These are phyloP conservation scores for Larix sibirica DNA, from an alignment of 83 land plant genomes.

Conservation along the genomic window DNA sequence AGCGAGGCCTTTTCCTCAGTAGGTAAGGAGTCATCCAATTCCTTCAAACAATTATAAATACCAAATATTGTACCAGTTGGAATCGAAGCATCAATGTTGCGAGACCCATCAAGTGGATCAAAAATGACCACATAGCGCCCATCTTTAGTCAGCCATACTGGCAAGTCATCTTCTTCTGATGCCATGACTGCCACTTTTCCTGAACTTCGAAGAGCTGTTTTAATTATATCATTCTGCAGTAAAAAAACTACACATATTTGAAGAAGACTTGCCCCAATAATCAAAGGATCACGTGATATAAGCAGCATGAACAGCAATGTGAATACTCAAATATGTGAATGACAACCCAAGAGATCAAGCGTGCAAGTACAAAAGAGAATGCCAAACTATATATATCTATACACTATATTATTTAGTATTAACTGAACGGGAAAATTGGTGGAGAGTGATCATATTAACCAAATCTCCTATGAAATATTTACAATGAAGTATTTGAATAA, in stretches of 20 bases:
- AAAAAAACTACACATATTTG: background rate
- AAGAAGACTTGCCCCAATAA: slow-evolving; percentile 2
- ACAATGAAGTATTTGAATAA: too few species aligned
- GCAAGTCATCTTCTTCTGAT: slow-evolving; percentile 90
- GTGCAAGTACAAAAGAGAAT: background rate
- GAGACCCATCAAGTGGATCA: slow-evolving; percentile 97
- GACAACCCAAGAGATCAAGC: background rate
- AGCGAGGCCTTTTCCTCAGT: slow-evolving; percentile 71
- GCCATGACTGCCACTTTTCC: slow-evolving; percentile 92
- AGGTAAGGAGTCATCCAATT: slow-evolving; percentile 70
- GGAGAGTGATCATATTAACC: too few species aligned
- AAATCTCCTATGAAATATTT: too few species aligned
- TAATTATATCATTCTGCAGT: slow-evolving; percentile 84
- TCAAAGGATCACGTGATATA: background rate
- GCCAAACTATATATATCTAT: background rate
- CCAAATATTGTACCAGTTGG: slow-evolving; percentile 99
- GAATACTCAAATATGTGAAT: background rate
- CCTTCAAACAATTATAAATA: slow-evolving; percentile 71
- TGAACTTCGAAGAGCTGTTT: slow-evolving; percentile 64
- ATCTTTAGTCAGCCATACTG: slow-evolving; percentile 68
- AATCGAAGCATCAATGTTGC: slow-evolving; percentile 95
- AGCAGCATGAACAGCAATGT: background rate
- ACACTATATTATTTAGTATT: too few species aligned
- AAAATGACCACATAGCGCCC: slow-evolving; percentile 89
- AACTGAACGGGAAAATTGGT: too few species aligned